A percentile compares a stretch with the other conserved stretches of the same genome.
These are phyloP conservation scores for Asparagopsis taxiformis DNA, from an alignment of 31 red algal genomes.

Conservation along the genomic window DNA sequence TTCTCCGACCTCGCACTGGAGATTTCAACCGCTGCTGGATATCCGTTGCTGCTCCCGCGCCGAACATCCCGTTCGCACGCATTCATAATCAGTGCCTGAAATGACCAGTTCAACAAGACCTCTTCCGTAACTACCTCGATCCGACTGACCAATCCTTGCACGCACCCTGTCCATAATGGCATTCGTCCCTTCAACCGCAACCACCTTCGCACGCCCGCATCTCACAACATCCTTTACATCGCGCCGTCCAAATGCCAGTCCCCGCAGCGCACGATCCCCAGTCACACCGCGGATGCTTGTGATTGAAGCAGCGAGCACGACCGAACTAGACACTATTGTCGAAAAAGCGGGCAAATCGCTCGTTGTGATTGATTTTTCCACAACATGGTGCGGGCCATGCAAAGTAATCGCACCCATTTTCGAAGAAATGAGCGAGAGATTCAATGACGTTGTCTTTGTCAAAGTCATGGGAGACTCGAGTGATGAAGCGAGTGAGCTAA, in stretches of 20 bases:
- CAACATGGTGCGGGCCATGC: conserved; percentile 97
- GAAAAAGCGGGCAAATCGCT: conserved; percentile 27
- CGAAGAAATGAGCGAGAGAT: conserved; percentile 72
- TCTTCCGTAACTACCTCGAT: neutral
- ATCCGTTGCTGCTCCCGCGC: no score
- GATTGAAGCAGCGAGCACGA: conserved; percentile 17
- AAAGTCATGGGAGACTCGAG: conserved; percentile 91
- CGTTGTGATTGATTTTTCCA: conserved; percentile 87
- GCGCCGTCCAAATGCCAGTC: no score
- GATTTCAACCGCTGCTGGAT: no score
- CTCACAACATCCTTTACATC: neutral
- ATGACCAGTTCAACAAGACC: no score
- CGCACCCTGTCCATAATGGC: conserved; percentile 19
- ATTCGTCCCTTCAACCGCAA: conserved; percentile 8
- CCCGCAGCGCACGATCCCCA: no score
- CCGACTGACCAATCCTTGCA: neutral
- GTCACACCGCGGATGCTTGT: conserved; percentile 28
- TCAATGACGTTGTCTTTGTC: conserved; percentile 88
- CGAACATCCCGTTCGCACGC: no score
- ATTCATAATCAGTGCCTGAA: no score
- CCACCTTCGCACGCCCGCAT: neutral
- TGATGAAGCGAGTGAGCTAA: conserved; percentile 64
- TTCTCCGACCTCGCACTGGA: no score
- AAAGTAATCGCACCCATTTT: conserved; percentile 85
- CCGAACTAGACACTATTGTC: conserved; percentile 46